These are phyloP conservation scores for Eucalyptus grandis DNA, from an alignment of 345 rosid species.

Conservation along the genomic window DNA sequence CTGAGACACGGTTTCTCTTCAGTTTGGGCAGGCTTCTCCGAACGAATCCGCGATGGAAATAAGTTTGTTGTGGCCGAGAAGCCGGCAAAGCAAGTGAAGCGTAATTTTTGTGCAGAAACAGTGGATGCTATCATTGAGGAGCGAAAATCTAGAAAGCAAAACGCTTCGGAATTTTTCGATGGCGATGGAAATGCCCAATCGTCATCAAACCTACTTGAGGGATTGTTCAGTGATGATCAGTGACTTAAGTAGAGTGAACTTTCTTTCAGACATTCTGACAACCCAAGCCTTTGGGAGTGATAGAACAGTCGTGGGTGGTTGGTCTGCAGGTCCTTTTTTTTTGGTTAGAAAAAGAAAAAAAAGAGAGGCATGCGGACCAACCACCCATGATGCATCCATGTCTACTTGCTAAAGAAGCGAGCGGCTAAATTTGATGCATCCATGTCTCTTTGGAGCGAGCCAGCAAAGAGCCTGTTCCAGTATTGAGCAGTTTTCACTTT, in stretches of 20 bases:
- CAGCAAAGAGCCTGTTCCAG: not conserved
- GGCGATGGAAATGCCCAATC: constrained; percentile 28
- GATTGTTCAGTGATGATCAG: constrained; percentile 33
- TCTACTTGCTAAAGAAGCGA: not conserved
- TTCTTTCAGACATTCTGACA: not conserved
- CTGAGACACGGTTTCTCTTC: not conserved
- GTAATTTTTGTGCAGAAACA: constrained; percentile 52
- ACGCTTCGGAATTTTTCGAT: constrained; percentile 55
- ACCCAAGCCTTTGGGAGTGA: not conserved
- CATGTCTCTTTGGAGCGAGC: not conserved
- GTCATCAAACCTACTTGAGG: constrained; percentile 39
- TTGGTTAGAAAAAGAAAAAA: accelerated
- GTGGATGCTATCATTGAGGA: constrained; percentile 58
- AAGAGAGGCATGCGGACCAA: too few species aligned
- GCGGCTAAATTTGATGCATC: not conserved
- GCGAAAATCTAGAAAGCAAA: constrained; percentile 49
- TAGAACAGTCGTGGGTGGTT: not conserved
- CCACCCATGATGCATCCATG: not conserved
- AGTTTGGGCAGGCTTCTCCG: constrained; percentile 98
- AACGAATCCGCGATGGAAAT: constrained; percentile 71
- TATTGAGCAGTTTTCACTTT: not conserved
- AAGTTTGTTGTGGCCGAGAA: constrained; percentile 80
- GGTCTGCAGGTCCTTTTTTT: not conserved
- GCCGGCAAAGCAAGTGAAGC: constrained; percentile 37
- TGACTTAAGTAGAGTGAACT: not conserved